These are phyloP conservation scores for Crithidia brevicula DNA, from an alignment of 208 protist species.

Conservation along the genomic window DNA sequence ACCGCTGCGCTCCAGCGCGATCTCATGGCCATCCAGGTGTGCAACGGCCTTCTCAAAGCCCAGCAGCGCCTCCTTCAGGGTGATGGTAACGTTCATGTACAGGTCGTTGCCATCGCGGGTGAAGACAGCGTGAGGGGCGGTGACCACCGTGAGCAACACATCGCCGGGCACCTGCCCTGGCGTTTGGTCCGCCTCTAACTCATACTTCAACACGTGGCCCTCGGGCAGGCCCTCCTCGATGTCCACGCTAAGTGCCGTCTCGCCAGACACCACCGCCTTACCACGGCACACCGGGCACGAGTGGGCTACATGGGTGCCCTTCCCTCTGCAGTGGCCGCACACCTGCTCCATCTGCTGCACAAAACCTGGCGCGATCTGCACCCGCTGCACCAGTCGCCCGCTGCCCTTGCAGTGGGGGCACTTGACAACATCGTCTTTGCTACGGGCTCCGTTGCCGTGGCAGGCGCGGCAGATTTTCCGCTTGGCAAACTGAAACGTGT, in stretches of 20 bases:
- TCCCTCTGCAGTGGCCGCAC: conserved; percentile 92
- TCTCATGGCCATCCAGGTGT: conserved; percentile 86
- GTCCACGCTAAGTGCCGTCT: conserved; percentile 59
- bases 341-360: conserved; percentile 77
- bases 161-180: conserved; percentile 85
- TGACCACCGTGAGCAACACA: conserved; percentile 65
- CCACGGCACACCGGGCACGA: conserved; percentile 84
- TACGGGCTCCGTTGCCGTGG: conserved; percentile 66
- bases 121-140: conserved; percentile 75
- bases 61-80: conserved; percentile 89
- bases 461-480: conserved; percentile 88
- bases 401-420: conserved; percentile 73
- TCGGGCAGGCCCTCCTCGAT: conserved; percentile 79
- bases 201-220: conserved; percentile 78
- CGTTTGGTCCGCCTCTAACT: conserved; percentile 88
- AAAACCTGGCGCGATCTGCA: conserved; percentile 80
- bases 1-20: conserved; percentile 33
- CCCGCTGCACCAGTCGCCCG: conserved; percentile 64
- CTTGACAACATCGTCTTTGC: conserved; percentile 30
- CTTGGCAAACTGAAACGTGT: conserved; percentile 80
- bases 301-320: conserved; percentile 77
- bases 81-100: conserved; percentile 74
- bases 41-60: conserved; percentile 84
- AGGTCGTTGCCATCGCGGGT: conserved; percentile 78
- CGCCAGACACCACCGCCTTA: conserved; percentile 45